Evolutionary conservation across 371 early-diverging fungal species (phyloP).

Genomic region (Mortierella sp.): DNA sequence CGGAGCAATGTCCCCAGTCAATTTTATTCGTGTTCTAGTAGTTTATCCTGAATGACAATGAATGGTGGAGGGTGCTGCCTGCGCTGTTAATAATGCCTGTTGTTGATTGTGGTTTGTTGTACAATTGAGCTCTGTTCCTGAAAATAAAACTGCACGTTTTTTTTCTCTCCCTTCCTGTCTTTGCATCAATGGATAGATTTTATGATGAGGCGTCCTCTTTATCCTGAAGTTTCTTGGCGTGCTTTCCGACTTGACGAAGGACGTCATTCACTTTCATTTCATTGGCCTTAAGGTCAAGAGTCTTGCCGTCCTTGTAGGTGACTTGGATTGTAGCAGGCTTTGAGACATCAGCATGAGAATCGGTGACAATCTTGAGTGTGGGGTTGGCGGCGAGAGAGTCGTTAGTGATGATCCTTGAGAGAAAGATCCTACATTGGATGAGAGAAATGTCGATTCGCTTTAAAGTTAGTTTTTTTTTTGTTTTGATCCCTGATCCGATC

Average conservation of each 20-base stretch:
- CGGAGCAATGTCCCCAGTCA: background rate
- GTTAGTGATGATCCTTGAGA: slow-evolving; percentile 69
- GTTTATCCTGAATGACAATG: background rate
- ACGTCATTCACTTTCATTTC: slow-evolving; percentile 68
- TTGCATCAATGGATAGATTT: slow-evolving; percentile 20
- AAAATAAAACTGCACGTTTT: background rate
- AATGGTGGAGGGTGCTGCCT: background rate
- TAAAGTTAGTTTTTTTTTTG: background rate
- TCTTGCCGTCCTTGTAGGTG: slow-evolving; percentile 71
- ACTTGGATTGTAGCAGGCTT: slow-evolving; percentile 64
- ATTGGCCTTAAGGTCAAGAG: slow-evolving; percentile 62
- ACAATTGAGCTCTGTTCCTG: slow-evolving; percentile 12
- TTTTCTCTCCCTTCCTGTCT: background rate
- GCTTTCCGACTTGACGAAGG: slow-evolving; percentile 66
- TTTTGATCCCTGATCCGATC: background rate
- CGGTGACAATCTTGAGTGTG: slow-evolving; percentile 64
- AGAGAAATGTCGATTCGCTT: background rate
- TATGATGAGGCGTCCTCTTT: slow-evolving; percentile 68
- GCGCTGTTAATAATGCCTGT: background rate
- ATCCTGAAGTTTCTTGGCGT: slow-evolving; percentile 72
- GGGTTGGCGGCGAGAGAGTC: slow-evolving; percentile 66
- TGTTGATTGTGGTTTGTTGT: slow-evolving; percentile 12
- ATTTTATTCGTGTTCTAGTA: background rate
- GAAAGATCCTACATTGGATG: slow-evolving; percentile 61
- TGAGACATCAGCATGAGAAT: slow-evolving; percentile 61